Base-by-base conservation (phyloP, 2,329 filamentous ascomycete species). In the Ophiostoma himal-ulmi region DNA sequence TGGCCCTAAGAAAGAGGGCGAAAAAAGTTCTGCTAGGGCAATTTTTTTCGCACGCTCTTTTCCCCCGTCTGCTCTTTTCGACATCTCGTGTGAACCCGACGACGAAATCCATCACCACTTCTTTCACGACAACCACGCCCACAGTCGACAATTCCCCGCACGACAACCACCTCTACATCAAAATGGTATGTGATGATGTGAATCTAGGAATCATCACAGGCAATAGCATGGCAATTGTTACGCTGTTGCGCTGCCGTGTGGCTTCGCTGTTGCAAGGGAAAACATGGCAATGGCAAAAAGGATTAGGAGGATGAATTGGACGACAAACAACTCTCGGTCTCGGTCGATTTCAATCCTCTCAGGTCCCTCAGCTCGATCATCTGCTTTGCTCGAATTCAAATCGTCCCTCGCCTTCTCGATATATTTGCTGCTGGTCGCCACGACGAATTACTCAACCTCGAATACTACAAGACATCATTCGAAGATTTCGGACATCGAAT, bases 31-130 rank as follows among this genome's bases (percentile, higher is more conserved):
- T 66, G 65, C 44, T 66, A 71, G 22, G 66, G 48, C 69, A 69
- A 70, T 72, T 72, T 72, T 72, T 71, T 64, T 69, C 70, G 69
- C 73, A 76, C 71, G 65, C 74, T 74, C 62, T 70, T 70, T 67
- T 48, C 65, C 39, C 66, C 69, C 41, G 37, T 65, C 57, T 65
- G 44, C 69, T 65, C 62, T 67, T 75, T 73, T 72, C 64, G 69
- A 70, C 68, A 68, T 65, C 52, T 69, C 70, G 67, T 70, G 70
- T 70, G 66, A 57, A 71, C 72, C 64, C 39, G 70, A 72, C 70
- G 71, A 71, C 71, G 52, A 37, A 70, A 54, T 68, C 71, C 41
- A 64, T 37, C 54, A 60, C n/a, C 54, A 37, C 48, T 57, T 52
- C 20, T 30, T 36, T 70, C 41, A 69, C 70, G 57, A 70, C 72